Evolutionary conservation across 2,329 filamentous ascomycete species (phyloP).

Genomic region (Colletotrichum melonis): DNA sequence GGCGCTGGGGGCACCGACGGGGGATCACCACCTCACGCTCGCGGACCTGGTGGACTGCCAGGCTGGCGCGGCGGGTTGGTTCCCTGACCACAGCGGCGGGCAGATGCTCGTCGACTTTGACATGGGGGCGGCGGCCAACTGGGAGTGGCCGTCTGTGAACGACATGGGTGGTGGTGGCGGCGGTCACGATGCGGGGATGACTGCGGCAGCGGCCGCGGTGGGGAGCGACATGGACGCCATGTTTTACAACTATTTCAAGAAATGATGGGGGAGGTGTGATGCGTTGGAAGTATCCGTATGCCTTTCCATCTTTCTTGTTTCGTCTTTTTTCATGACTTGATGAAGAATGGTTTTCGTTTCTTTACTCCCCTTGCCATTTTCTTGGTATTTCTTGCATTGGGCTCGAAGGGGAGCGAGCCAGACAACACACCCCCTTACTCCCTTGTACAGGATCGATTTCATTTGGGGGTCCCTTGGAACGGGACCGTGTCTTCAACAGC

Average conservation of each 20-base stretch:
- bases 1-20: constrained; percentile 32
- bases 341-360: neutral
- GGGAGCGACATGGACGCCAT: constrained; percentile 38
- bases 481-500: neutral
- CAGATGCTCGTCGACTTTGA: constrained; percentile 47
- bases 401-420: neutral
- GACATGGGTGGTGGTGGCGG: constrained; percentile 31
- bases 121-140: constrained; percentile 40
- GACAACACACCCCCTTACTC: neutral
- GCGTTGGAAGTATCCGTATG: neutral
- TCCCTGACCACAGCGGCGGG: constrained; percentile 21
- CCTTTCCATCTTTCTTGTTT: neutral
- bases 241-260: constrained; percentile 30
- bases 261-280: neutral
- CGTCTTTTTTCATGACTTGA: neutral
- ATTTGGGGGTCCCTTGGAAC: neutral
- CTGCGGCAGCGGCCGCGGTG: constrained; percentile 20
- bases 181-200: constrained; percentile 35
- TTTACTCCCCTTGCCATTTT: neutral
- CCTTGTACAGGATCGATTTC: neutral
- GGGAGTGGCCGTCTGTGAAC: constrained; percentile 40
- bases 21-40: constrained; percentile 39
- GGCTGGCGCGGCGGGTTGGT: constrained; percentile 39
- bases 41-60: constrained; percentile 41
- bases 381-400: neutral